Base-by-base conservation (phyloP, 306 rosid species). In the Vigna trinervia region DNA sequence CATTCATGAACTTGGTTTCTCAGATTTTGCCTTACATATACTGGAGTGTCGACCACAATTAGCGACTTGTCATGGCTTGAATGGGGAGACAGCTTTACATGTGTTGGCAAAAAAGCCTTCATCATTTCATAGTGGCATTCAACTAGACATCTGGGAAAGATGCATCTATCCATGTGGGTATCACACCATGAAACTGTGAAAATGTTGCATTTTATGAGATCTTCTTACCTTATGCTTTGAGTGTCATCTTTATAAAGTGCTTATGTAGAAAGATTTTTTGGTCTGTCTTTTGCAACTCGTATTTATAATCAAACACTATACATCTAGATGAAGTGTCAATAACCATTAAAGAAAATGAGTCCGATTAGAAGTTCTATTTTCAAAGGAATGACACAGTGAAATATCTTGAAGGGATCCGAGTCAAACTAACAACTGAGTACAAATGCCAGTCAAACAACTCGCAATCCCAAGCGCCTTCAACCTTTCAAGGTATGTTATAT, bases 161-260 rank as follows among this genome's bases (percentile, higher is more conserved):
- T 69, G 74, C 74, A 69, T 69, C 46, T 69, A 69, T 69, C 74
- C 74, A 69, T 69, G 74, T 69, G 28, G 46, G 59, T 69, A 69
- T 15, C 74, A 28, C 15, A 28, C 74, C 26, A 47, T 26, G 41
- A 69, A 69, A 45, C 26, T 68, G 57, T 47, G 43, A 68, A 68
- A 47, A 8, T 69, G 41, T 4, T 26, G 15, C 43, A 26, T 52
- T 26, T 34, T 34, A 34, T 26, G 36, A 20, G 5, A 69, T 48
- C 74, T 48, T 15, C 14, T 48, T 47, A 26, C 11, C 23, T 28
- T 69, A 8, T 68, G 41, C 41, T 47, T 26, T 69, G 74, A 28
- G 3, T 48, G 60, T 28, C 28, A 50, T 69, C 14, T 48, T 48
- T 69, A 45, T 45, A 45, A 48, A 4, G 45, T 50, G n/a, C 46